Conservation (phyloP, 129 eudicot genomes). For the Flaveria trinervia region DNA sequence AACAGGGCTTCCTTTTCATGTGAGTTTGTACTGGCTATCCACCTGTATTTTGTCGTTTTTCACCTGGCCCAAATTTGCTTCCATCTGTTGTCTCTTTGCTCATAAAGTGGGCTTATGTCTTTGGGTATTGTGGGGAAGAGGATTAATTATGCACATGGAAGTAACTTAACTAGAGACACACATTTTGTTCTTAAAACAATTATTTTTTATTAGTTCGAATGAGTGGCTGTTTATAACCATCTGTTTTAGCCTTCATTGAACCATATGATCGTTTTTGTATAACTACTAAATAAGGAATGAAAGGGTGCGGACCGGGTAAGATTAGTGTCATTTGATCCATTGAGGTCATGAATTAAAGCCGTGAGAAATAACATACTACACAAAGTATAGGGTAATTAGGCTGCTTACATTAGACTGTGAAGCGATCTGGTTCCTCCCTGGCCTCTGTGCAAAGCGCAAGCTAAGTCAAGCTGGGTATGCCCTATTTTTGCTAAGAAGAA, state of each 20-base stretch:
- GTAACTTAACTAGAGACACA: constrained; percentile 8
- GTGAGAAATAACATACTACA: too few species aligned
- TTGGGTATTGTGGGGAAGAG: constrained; percentile 38
- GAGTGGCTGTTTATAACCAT: not conserved
- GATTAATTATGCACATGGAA: constrained; percentile 39
- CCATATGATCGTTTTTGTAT: not conserved
- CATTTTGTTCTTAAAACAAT: constrained; percentile 6
- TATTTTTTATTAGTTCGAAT: not conserved
- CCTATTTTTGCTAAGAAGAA: too few species aligned
- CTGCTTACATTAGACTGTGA: too few species aligned
- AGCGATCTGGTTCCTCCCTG: too few species aligned
- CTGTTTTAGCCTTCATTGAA: not conserved
- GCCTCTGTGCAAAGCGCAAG: too few species aligned
- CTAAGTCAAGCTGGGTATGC: too few species aligned
- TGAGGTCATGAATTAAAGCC: too few species aligned
- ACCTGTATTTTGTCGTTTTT: constrained; percentile 70
- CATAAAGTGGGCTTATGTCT: constrained; percentile 54
- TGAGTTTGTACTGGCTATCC: constrained; percentile 63
- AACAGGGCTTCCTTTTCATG: constrained; percentile 66
- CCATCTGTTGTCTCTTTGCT: constrained; percentile 41
- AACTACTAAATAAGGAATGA: not conserved
- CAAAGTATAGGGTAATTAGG: too few species aligned
- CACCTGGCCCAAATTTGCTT: constrained; percentile 34
- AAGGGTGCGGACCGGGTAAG: too few species aligned
- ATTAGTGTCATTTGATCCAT: too few species aligned